phyloP scores from a whole-genome alignment of 2,329 filamentous ascomycete genomes.

The Trichothecium roseum region DNA sequence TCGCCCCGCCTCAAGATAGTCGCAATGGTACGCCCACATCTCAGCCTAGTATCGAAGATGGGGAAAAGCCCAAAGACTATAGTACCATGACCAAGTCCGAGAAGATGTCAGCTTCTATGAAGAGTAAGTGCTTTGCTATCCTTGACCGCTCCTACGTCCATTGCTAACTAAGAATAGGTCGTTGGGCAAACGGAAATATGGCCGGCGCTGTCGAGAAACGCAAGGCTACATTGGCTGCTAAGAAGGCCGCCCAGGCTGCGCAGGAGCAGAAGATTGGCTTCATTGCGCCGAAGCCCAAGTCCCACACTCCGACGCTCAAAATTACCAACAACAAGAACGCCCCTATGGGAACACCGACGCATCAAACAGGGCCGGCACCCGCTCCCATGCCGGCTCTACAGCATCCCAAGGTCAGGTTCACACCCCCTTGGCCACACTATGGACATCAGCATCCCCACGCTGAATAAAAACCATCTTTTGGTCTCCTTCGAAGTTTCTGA shows the following conservation, averaged over 20 bases:
- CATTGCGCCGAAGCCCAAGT: slow-evolving; percentile 22
- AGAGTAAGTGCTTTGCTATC: slow-evolving; percentile 33
- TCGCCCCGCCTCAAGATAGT: slow-evolving; percentile 7
- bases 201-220: slow-evolving; percentile 48
- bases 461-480: too few species aligned
- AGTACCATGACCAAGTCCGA: slow-evolving; percentile 53
- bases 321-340: neutral
- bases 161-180: slow-evolving; percentile 26
- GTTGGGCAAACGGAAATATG: slow-evolving; percentile 53
- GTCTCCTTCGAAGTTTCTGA: too few species aligned
- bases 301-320: too few species aligned
- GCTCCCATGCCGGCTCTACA: too few species aligned
- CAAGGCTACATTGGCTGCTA: slow-evolving; percentile 48
- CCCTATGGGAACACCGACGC: too few species aligned
- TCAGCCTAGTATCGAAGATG: slow-evolving; percentile 15
- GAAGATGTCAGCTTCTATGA: slow-evolving; percentile 58
- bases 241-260: slow-evolving; percentile 40
- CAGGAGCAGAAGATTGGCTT: slow-evolving; percentile 23
- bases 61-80: slow-evolving; percentile 40
- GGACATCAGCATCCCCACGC: too few species aligned
- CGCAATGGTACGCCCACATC: slow-evolving; percentile 20
- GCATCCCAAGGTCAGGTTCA: too few species aligned
- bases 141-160: neutral
- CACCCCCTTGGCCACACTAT: too few species aligned
- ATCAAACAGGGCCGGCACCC: too few species aligned